These are phyloP conservation scores for Sporisorium reilianum DNA, from an alignment of 1,284 basidiomycete species.

Conservation along the genomic window DNA sequence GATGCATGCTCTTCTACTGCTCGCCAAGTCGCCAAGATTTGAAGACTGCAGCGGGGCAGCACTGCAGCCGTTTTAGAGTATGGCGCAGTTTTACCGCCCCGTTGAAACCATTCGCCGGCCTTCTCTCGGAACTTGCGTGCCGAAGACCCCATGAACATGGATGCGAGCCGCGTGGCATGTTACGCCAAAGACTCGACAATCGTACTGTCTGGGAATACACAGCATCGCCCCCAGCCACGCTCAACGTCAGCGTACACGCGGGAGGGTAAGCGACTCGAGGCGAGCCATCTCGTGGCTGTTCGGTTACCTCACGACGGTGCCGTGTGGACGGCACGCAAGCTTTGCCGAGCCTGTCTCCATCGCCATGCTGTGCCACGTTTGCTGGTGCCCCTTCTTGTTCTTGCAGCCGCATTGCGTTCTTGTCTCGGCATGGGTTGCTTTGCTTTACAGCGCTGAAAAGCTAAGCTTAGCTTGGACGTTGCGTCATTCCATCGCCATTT, in stretches of 20 bases:
- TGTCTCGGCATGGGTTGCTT: too few species aligned
- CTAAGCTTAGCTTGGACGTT: too few species aligned
- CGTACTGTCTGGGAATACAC: not conserved
- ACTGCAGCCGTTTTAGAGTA: not conserved
- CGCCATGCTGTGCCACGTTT: slow-evolving; percentile 1
- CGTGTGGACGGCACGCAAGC: not conserved
- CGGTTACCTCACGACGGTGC: not conserved
- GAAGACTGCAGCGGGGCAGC: not conserved
- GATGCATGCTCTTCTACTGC: too few species aligned
- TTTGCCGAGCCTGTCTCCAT: not conserved
- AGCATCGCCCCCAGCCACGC: not conserved
- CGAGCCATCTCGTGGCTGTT: too few species aligned
- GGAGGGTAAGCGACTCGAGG: not conserved
- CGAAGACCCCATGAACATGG: not conserved
- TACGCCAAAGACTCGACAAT: not conserved
- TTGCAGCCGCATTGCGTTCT: not conserved
- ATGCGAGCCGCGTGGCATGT: too few species aligned
- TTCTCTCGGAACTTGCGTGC: not conserved
- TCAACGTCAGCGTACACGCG: not conserved
- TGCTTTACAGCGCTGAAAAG: too few species aligned
- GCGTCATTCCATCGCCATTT: too few species aligned
- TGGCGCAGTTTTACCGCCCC: not conserved
- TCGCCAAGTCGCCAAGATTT: not conserved
- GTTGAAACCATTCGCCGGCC: too few species aligned
- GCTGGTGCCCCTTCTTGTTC: not conserved